Percentiles rank a stretch among this genome's conserved stretches.
These are phyloP conservation scores for Hamamelis virginiana DNA, from an alignment of 164 flowering plant species.

Conservation along the genomic window DNA sequence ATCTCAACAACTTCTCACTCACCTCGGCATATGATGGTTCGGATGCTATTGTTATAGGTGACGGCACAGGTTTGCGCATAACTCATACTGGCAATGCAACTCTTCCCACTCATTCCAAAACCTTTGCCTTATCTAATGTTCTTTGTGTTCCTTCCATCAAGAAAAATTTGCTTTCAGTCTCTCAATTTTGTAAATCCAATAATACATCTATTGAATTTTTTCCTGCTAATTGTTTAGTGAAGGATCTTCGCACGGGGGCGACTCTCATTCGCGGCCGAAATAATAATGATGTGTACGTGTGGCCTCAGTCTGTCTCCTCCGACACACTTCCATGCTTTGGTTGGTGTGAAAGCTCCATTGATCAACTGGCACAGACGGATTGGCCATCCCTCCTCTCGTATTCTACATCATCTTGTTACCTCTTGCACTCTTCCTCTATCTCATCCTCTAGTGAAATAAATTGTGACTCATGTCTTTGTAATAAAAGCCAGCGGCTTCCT, in stretches of 20 bases:
- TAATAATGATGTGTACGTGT: neutral
- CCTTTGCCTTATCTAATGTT: no score
- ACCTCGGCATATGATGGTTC: neutral
- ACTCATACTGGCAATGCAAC: neutral
- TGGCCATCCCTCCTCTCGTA: conserved; percentile 12
- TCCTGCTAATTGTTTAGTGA: conserved; percentile 5
- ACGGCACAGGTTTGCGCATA: conserved; percentile 3
- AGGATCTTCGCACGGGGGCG: conserved; percentile 13
- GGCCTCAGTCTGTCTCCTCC: neutral
- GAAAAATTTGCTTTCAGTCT: no score
- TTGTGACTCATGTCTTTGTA: conserved; percentile 1
- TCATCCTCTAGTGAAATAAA: neutral
- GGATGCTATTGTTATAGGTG: no score
- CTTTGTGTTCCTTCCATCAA: no score
- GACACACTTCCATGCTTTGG: neutral
- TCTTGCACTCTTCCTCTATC: neutral
- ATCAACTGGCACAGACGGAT: conserved; percentile 6
- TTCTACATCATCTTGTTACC: neutral
- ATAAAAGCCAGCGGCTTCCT: conserved; percentile 8
- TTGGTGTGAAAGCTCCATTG: neutral
- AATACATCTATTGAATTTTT: conserved; percentile 9
- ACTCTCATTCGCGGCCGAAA: neutral
- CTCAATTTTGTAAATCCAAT: no score
- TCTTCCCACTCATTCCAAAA: no score
- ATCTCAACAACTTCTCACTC: conserved; percentile 5